phyloP scores from a whole-genome alignment of 805 yeast genomes.

The Cyberlindnera bimundalis region DNA sequence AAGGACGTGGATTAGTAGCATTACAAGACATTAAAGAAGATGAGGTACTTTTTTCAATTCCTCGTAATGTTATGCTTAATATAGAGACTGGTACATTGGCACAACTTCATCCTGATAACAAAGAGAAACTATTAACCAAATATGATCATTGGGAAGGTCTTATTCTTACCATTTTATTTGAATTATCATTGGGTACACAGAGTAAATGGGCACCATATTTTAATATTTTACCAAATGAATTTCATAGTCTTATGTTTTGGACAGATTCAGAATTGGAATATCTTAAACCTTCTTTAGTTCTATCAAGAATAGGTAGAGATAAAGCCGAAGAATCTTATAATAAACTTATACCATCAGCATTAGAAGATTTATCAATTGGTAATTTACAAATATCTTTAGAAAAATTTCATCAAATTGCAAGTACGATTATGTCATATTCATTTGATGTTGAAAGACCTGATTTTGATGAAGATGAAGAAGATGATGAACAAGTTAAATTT shows the following conservation, averaged over 20 bases:
- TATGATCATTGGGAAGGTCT: constrained; percentile 77
- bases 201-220: constrained; percentile 73
- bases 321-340: constrained; percentile 60
- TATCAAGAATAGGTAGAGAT: constrained; percentile 66
- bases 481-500: constrained; percentile 35
- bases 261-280: constrained; percentile 48
- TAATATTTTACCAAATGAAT: constrained; percentile 58
- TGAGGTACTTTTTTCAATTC: constrained; percentile 68
- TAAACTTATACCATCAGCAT: constrained; percentile 38
- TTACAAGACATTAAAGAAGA: constrained; percentile 52
- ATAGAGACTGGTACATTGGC: constrained; percentile 52
- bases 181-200: constrained; percentile 40
- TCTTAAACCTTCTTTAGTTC: constrained; percentile 68
- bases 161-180: constrained; percentile 64
- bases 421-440: constrained; percentile 82
- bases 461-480: constrained; percentile 33
- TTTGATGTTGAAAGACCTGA: constrained; percentile 67
- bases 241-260: constrained; percentile 84
- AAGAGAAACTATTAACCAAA: constrained; percentile 34
- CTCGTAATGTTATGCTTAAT: constrained; percentile 54
- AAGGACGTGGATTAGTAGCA: constrained; percentile 82
- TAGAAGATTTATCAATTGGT: constrained; percentile 37
- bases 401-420: constrained; percentile 69
- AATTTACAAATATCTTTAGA: constrained; percentile 43
- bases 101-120: constrained; percentile 30